Evolutionary conservation across 345 rosid genomes (phyloP).

Genomic region (Melastoma malabathricum): DNA sequence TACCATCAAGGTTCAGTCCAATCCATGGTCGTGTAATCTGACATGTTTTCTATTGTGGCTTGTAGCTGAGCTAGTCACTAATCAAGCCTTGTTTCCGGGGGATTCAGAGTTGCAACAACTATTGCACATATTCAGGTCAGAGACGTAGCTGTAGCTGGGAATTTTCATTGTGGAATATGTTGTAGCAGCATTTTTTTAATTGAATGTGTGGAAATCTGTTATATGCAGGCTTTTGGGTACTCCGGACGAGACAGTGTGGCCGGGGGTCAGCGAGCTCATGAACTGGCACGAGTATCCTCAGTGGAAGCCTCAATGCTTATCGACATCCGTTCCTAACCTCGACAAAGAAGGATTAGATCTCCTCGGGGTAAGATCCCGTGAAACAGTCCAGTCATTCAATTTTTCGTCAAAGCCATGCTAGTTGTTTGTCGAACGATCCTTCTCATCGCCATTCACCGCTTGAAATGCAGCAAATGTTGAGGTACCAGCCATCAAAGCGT

Average conservation of each 20-base stretch:
- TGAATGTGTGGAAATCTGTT: not conserved
- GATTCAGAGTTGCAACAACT: slow-evolving; percentile 96
- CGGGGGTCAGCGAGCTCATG: slow-evolving; percentile 70
- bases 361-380: slow-evolving; percentile 38
- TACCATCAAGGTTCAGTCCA: not conserved
- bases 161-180: not conserved
- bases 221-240: slow-evolving; percentile 70
- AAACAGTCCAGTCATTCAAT: not conserved
- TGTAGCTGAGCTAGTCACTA: slow-evolving; percentile 70
- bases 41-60: slow-evolving; percentile 1
- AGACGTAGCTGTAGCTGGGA: not conserved
- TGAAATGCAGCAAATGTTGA: slow-evolving; percentile 74
- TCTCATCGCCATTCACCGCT: not conserved
- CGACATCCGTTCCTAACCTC: slow-evolving; percentile 50
- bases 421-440: not conserved
- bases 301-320: slow-evolving; percentile 63
- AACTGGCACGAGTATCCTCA: slow-evolving; percentile 99
- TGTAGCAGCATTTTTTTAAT: not conserved
- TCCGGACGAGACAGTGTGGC: slow-evolving; percentile 86
- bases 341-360: slow-evolving; percentile 66
- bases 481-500: slow-evolving; percentile 68
- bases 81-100: slow-evolving; percentile 82
- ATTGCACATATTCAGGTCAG: slow-evolving; percentile 78
- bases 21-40: not conserved
- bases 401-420: not conserved